Conservation (phyloP, 768 basidiomycete genomes). For the Atractiella rhizophila region DNA sequence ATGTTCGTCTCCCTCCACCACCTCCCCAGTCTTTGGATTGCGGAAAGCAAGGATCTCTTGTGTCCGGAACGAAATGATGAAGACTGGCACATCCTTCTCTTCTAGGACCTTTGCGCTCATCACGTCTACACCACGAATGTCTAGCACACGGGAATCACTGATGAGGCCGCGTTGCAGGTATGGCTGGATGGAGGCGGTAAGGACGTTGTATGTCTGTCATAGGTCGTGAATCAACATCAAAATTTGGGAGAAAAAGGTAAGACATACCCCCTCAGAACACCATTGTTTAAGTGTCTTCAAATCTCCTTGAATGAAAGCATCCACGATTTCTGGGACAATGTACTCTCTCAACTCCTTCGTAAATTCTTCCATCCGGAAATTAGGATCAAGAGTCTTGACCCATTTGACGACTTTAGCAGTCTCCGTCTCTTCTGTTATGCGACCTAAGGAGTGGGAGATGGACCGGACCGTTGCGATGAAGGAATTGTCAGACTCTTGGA, state of each 20-base stretch:
- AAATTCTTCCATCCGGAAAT: conserved; percentile 61
- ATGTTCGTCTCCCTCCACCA: conserved; percentile 63
- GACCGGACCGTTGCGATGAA: conserved; percentile 53
- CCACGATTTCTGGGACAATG: conserved; percentile 90
- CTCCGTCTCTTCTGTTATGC: conserved; percentile 89
- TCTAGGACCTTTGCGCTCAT: conserved; percentile 66
- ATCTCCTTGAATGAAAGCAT: conserved; percentile 80
- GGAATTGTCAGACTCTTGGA: conserved; percentile 81
- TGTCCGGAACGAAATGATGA: conserved; percentile 69
- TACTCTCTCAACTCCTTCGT: conserved; percentile 80
- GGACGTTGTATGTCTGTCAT: conserved; percentile 77
- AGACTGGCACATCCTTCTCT: conserved; percentile 67
- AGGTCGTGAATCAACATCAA: neutral
- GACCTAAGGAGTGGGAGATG: conserved; percentile 60
- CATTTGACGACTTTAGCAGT: conserved; percentile 75
- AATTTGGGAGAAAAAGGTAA: neutral
- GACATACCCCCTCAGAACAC: conserved; percentile 81
- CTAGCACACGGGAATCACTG: conserved; percentile 77
- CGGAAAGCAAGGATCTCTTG: conserved; percentile 84
- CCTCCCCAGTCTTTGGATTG: conserved; percentile 64
- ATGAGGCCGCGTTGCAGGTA: conserved; percentile 72
- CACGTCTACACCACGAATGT: conserved; percentile 93
- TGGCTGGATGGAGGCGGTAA: conserved; percentile 92
- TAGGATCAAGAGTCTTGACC: conserved; percentile 69
- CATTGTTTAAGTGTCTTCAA: conserved; percentile 58